Evolutionary conservation across 805 yeast genomes (phyloP).

Genomic region (Pichia insulana): DNA sequence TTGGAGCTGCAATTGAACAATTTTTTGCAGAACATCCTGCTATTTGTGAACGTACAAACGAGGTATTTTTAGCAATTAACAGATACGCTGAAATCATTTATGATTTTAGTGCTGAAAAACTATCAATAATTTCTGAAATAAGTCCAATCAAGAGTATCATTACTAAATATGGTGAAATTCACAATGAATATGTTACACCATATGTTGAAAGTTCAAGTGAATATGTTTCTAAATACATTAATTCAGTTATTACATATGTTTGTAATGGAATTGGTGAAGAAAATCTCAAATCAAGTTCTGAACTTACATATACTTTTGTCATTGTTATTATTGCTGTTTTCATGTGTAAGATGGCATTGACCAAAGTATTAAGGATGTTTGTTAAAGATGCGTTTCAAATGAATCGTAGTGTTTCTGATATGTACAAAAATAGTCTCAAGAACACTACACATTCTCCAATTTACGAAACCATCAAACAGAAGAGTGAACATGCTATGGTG

Average conservation of each 20-base stretch:
- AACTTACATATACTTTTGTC: constrained; percentile 4
- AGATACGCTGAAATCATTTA: neutral
- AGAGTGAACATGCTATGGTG: constrained; percentile 9
- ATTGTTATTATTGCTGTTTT: constrained; percentile 11
- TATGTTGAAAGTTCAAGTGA: constrained; percentile 2
- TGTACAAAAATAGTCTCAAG: constrained; percentile 17
- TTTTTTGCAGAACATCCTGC: neutral
- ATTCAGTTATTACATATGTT: neutral
- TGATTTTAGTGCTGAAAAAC: neutral
- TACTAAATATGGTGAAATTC: neutral
- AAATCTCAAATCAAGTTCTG: neutral
- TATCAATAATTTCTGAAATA: neutral
- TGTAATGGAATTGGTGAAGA: neutral
- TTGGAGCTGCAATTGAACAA: neutral
- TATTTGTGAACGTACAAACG: neutral
- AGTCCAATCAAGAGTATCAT: neutral
- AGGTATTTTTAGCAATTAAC: neutral
- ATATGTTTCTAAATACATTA: neutral
- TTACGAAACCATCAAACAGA: constrained; percentile 15
- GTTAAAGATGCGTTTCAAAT: constrained; percentile 20
- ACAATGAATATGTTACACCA: constrained; percentile 3
- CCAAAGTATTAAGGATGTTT: constrained; percentile 13
- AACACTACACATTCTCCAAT: constrained; percentile 11
- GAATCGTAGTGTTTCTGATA: constrained; percentile 18
- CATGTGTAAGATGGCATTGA: constrained; percentile 9